A percentile compares a stretch with the other conserved stretches of the same genome.
These are phyloP conservation scores for Sordaria brevicollis DNA, from an alignment of 495 filamentous ascomycete species.

Conservation along the genomic window DNA sequence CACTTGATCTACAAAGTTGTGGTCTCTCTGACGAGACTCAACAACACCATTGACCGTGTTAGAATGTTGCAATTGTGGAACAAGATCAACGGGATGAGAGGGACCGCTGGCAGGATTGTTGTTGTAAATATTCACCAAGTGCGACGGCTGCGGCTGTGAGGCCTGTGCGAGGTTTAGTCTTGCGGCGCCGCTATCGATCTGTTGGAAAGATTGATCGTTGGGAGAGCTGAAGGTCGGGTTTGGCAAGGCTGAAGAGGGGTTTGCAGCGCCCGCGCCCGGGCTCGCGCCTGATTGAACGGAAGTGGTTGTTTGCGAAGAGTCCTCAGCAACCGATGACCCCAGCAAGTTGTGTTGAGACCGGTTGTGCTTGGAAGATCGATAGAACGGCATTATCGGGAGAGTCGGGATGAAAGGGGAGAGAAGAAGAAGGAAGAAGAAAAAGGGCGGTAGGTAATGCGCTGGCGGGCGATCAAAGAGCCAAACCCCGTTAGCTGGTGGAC, in stretches of 20 bases:
- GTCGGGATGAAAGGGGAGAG: not conserved
- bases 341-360: conserved; percentile 40
- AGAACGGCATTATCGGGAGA: conserved; percentile 31
- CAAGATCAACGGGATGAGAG: conserved; percentile 6
- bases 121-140: conserved; percentile 23
- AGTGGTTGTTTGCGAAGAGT: conserved; percentile 8
- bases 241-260: conserved; percentile 35
- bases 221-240: conserved; percentile 30
- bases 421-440: not conserved
- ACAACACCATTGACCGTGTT: conserved; percentile 20
- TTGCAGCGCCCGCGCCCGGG: conserved; percentile 24
- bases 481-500: not conserved
- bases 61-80: conserved; percentile 25
- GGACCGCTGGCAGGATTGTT: conserved; percentile 11
- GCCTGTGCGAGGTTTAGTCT: conserved; percentile 1
- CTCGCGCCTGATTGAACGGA: conserved; percentile 18
- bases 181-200: conserved; percentile 17
- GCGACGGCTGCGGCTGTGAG: conserved; percentile 17
- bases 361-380: conserved; percentile 38
- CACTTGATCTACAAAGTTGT: conserved; percentile 21
- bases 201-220: conserved; percentile 40
- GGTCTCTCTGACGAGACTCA: conserved; percentile 19
- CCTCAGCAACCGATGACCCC: conserved; percentile 25
- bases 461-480: not conserved
- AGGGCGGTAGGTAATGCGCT: not conserved